Base-by-base conservation (phyloP, 1,139 yeast genomes). In the Pichia sp. region DNA sequence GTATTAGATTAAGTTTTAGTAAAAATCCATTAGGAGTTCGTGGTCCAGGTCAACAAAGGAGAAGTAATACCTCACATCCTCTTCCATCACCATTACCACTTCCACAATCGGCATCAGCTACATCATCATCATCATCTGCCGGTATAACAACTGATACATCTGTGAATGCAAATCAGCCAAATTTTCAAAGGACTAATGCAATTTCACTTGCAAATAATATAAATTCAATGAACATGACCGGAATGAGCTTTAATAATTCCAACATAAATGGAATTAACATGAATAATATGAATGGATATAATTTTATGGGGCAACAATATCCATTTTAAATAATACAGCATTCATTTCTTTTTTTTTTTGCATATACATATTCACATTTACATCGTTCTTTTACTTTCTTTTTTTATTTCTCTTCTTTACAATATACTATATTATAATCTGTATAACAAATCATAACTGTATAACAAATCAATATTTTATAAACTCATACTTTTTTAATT, bases 21-120 rank as follows among this genome's bases (percentile, higher is more conserved):
- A 91, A 91, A 65, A 91, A 91, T 61, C 98, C 98, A 18, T 73
- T 91, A 53, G 98, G 98, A 33, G 98, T 91, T 6, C 77, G 97
- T 52, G 93, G 95, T 5, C 80, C 62, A 16, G 57, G 57, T 26
- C 60, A 55, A 41, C 54, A 52, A 31, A 50, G 61, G 46, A 48
- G 60, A 42, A 37, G 33, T 26, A 37, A 26, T 14, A 16, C 8
- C 28, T n/a, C n/a, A 10, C 37, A 16, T 14, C 35, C 13, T 21
- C 31, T 25, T 31, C 40, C 6, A 26, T 18, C 11, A n/a, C 23
- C 18, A 30, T 11, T 18, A 14, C 18, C 20, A 18, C 8, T 24
- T 10, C 9, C 37, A n/a, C 18, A 13, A 16, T 11, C 44, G n/a
- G n/a, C 33, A 15, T 22, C 42, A 18, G 32, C 45, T 15, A 13